Evolutionary conservation across 2,329 filamentous ascomycete genomes (phyloP).

Genomic region (Cercospora sp.): DNA sequence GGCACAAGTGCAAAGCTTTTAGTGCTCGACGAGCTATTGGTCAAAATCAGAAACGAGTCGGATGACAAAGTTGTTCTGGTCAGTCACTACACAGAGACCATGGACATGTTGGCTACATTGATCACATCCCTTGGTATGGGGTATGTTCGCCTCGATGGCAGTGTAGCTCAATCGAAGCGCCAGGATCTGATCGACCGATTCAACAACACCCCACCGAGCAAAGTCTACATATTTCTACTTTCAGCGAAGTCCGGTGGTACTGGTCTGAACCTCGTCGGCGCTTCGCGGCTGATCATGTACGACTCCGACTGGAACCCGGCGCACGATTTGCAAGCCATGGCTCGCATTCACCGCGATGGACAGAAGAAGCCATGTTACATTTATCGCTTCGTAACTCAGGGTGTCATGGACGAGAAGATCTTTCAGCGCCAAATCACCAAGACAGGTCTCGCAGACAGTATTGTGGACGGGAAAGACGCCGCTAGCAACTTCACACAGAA

Average conservation of each 20-base stretch:
- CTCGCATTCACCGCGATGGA: slow-evolving; percentile 70
- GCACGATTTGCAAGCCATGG: slow-evolving; percentile 73
- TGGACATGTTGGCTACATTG: slow-evolving; percentile 65
- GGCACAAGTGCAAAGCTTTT: slow-evolving; percentile 65
- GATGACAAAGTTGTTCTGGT: slow-evolving; percentile 71
- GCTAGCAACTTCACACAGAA: slow-evolving; percentile 64
- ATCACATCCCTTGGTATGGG: slow-evolving; percentile 60
- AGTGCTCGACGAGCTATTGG: slow-evolving; percentile 65
- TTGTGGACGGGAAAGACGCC: slow-evolving; percentile 66
- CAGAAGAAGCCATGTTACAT: slow-evolving; percentile 68
- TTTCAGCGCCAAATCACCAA: slow-evolving; percentile 73
- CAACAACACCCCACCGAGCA: slow-evolving; percentile 59
- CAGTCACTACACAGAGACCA: slow-evolving; percentile 73
- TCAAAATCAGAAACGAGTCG: slow-evolving; percentile 60
- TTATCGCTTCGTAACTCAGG: slow-evolving; percentile 67
- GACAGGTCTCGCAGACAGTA: slow-evolving; percentile 66
- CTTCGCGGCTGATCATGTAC: slow-evolving; percentile 68
- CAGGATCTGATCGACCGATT: slow-evolving; percentile 70
- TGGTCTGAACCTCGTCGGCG: slow-evolving; percentile 70
- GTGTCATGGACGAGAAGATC: slow-evolving; percentile 72
- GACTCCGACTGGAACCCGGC: slow-evolving; percentile 77
- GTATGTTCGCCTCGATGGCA: slow-evolving; percentile 69
- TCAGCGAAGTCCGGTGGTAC: slow-evolving; percentile 71
- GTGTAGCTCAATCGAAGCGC: slow-evolving; percentile 62
- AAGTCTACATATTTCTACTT: slow-evolving; percentile 67